Evolutionary conservation across 805 yeast genomes (phyloP).

Genomic region (Metschnikowia cubensis): DNA sequence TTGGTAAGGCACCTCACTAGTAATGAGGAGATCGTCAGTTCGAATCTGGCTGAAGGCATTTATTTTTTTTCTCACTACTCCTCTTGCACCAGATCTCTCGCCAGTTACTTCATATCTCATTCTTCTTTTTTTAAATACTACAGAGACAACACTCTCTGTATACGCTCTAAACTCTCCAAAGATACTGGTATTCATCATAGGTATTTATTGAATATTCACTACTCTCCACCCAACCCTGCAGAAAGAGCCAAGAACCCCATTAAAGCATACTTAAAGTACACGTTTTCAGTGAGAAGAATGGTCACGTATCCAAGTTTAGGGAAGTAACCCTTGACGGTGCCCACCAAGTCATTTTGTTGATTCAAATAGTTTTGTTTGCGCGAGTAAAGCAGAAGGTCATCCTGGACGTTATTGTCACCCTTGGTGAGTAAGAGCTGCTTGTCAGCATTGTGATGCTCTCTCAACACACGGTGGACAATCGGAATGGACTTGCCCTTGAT

Average conservation of each 20-base stretch:
- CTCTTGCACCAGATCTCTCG: too few relatives aligned
- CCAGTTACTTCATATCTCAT: too few relatives aligned
- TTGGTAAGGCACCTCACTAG: conserved; percentile 42
- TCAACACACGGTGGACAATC: conserved; percentile 91
- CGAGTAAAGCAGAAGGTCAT: conserved; percentile 84
- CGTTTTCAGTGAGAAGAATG: conserved; percentile 83
- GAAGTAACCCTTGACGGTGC: conserved; percentile 87
- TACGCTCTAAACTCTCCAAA: too few relatives aligned
- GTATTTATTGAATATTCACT: neutral
- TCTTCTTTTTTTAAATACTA: too few relatives aligned
- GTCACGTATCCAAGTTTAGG: conserved; percentile 91
- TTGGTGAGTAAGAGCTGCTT: conserved; percentile 81
- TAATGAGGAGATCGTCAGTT: conserved; percentile 41
- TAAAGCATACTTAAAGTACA: conserved; percentile 73
- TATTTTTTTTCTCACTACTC: neutral
- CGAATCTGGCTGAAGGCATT: conserved; percentile 14
- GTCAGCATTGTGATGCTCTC: conserved; percentile 63
- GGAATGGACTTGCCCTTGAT: conserved; percentile 77
- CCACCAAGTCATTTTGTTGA: conserved; percentile 74
- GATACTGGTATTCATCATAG: too few relatives aligned
- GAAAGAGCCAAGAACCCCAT: conserved; percentile 71
- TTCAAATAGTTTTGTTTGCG: conserved; percentile 71
- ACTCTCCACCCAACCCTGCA: conserved; percentile 46
- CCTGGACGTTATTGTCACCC: conserved; percentile 93
- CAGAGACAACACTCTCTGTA: too few relatives aligned